These are phyloP conservation scores for Paracamarosporium sp. DNA, from an alignment of 2,329 filamentous ascomycete genomes.

Conservation along the genomic window DNA sequence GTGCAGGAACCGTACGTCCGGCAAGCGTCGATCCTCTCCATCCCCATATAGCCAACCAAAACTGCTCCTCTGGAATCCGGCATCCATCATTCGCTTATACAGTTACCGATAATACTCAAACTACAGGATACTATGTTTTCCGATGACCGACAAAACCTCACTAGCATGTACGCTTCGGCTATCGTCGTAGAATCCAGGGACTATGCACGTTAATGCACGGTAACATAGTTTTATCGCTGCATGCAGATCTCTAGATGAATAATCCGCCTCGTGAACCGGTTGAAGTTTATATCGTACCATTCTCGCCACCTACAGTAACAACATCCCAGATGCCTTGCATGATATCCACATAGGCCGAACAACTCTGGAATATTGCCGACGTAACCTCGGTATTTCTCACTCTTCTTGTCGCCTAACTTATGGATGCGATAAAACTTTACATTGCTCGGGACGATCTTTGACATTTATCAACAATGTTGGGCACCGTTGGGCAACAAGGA, in stretches of 20 bases:
- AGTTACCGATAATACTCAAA: neutral
- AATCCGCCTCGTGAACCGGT: neutral
- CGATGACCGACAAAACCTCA: neutral
- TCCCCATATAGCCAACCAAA: neutral
- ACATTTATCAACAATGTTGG: neutral
- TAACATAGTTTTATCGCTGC: neutral
- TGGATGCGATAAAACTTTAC: neutral
- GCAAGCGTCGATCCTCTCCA: neutral
- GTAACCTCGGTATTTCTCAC: neutral
- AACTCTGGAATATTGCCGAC: neutral
- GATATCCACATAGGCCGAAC: neutral
- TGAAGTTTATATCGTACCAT: neutral
- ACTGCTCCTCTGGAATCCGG: neutral
- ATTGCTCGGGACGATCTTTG: neutral
- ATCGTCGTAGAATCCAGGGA: constrained; percentile 1
- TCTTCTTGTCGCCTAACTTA: neutral
- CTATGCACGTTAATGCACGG: neutral
- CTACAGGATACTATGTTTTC: neutral
- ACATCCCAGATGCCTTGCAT: neutral
- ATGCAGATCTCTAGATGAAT: neutral
- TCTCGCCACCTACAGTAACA: neutral
- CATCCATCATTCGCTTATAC: neutral
- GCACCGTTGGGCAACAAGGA: neutral
- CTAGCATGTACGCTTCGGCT: constrained; percentile 2
- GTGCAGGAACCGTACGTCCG: neutral